These are phyloP conservation scores for Pseudocercospora ulei DNA, from an alignment of 2,329 filamentous ascomycete species.

Conservation along the genomic window DNA sequence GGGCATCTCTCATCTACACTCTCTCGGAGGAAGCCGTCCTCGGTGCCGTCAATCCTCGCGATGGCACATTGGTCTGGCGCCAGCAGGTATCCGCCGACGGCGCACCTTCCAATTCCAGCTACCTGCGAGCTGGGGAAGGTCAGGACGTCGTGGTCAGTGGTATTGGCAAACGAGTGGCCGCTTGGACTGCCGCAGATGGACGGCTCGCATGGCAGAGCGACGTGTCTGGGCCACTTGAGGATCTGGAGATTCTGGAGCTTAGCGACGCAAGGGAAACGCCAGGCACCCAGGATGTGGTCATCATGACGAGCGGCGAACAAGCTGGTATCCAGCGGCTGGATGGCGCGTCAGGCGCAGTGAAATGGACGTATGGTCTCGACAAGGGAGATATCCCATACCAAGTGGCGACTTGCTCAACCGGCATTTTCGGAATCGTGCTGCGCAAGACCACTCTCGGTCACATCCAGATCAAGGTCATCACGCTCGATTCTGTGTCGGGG, in stretches of 20 bases:
- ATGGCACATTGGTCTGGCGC: constrained; percentile 76
- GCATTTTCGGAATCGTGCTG: constrained; percentile 66
- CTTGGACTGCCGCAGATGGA: constrained; percentile 77
- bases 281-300: constrained; percentile 57
- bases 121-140: constrained; percentile 64
- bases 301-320: constrained; percentile 51
- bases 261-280: constrained; percentile 43
- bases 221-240: constrained; percentile 51
- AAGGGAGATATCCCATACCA: constrained; percentile 65
- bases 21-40: constrained; percentile 74
- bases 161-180: constrained; percentile 57
- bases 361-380: constrained; percentile 63
- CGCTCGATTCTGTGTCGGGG: constrained; percentile 63
- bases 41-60: constrained; percentile 80
- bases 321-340: constrained; percentile 60
- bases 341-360: constrained; percentile 59
- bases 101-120: constrained; percentile 30
- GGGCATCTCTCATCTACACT: constrained; percentile 83
- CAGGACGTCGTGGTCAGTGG: constrained; percentile 70
- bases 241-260: constrained; percentile 68
- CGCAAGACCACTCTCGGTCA: constrained; percentile 57
- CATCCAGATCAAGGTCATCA: constrained; percentile 65
- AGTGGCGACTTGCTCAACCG: constrained; percentile 58
- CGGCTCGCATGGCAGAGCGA: constrained; percentile 63
- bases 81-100: constrained; percentile 53